A percentile compares a stretch with the other conserved stretches of the same genome.
Conservation (phyloP, 495 filamentous ascomycete genomes). For the Bacidia gigantensis region DNA sequence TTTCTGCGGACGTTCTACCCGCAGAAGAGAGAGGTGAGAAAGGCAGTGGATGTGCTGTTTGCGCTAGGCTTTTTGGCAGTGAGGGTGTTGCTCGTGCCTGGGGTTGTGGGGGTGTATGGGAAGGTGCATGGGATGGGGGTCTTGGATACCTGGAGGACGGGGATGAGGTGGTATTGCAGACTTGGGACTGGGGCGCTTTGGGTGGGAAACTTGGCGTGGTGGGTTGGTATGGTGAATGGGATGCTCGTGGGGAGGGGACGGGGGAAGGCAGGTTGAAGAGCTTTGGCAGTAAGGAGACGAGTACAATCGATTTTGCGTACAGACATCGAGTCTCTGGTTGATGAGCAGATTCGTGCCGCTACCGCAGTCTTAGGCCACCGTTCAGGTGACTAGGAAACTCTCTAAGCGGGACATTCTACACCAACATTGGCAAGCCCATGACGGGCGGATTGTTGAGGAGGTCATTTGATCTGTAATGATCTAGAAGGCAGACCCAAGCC, state of each 20-base stretch:
- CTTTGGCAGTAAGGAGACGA: too few relatives aligned
- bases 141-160: conserved; percentile 8
- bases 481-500: too few relatives aligned
- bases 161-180: conserved; percentile 13
- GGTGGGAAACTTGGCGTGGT: conserved; percentile 12
- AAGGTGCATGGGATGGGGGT: conserved; percentile 8
- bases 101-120: conserved; percentile 13
- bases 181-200: conserved; percentile 15
- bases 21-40: neutral
- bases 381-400: too few relatives aligned
- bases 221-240: neutral
- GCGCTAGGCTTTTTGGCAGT: conserved; percentile 11
- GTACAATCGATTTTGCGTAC: too few relatives aligned
- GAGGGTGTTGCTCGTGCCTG: conserved; percentile 10
- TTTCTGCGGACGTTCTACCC: conserved; percentile 5
- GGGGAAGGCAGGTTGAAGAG: neutral
- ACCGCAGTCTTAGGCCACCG: too few relatives aligned
- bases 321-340: too few relatives aligned
- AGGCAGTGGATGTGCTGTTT: conserved; percentile 5
- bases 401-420: too few relatives aligned
- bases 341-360: too few relatives aligned
- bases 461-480: too few relatives aligned
- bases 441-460: too few relatives aligned
- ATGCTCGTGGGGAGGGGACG: neutral
- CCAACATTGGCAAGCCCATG: too few relatives aligned